Evolutionary conservation across 2,329 filamentous ascomycete species (phyloP).

Genomic region (Huntiella abstrusa): DNA sequence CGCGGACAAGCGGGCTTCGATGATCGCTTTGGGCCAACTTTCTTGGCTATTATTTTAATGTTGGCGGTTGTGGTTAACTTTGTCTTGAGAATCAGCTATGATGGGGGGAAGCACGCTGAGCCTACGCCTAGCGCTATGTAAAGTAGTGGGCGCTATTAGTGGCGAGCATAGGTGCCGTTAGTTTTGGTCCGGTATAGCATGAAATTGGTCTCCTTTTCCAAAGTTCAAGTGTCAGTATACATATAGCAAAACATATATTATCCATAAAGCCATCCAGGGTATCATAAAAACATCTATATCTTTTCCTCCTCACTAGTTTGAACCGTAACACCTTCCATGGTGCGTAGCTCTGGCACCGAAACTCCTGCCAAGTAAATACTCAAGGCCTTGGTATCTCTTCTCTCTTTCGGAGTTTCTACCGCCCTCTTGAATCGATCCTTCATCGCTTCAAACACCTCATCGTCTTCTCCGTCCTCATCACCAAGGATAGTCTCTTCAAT

Average conservation of each 20-base stretch:
- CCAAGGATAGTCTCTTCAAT: constrained; percentile 2
- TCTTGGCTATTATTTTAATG: constrained; percentile 70
- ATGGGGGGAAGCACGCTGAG: constrained; percentile 3
- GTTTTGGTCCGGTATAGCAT: background rate
- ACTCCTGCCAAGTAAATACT: constrained; percentile 38
- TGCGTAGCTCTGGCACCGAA: constrained; percentile 36
- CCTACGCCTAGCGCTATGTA: background rate
- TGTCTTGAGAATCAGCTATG: constrained; percentile 50
- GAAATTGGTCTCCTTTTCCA: background rate
- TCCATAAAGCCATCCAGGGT: background rate
- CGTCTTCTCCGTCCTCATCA: constrained; percentile 13
- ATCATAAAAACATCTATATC: background rate
- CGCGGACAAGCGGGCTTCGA: constrained; percentile 92
- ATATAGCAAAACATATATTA: background rate
- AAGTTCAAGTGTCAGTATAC: background rate
- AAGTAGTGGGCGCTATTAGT: background rate
- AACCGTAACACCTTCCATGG: constrained; percentile 25
- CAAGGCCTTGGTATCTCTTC: constrained; percentile 33
- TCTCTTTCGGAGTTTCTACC: constrained; percentile 26
- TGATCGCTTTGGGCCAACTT: constrained; percentile 82
- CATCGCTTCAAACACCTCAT: constrained; percentile 32
- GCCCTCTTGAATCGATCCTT: constrained; percentile 39
- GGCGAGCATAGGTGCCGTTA: background rate
- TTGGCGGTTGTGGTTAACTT: constrained; percentile 94
- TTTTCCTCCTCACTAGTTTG: constrained; percentile 23